These are phyloP conservation scores for Globisporangium echinulatum DNA, from an alignment of 352 stramenopile species.

Conservation along the genomic window DNA sequence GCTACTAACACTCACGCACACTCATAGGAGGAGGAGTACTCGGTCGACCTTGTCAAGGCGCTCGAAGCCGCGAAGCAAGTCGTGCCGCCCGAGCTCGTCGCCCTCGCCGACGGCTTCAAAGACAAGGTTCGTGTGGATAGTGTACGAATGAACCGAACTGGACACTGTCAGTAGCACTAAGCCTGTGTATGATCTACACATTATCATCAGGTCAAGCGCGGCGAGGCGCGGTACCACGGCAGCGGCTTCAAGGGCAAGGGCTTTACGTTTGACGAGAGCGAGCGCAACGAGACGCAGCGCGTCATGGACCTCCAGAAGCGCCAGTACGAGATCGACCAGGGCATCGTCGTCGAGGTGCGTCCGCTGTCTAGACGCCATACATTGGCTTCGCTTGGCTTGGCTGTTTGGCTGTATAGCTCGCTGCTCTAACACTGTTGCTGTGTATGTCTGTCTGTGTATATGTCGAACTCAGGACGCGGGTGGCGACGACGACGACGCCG, in stretches of 20 bases:
- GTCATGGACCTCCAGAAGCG: slow-evolving; percentile 88
- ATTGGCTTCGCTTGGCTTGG: neutral
- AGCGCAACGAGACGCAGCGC: slow-evolving; percentile 95
- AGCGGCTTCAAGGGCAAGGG: slow-evolving; percentile 98
- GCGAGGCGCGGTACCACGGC: slow-evolving; percentile 93
- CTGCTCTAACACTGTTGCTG: neutral
- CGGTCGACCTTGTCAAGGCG: slow-evolving; percentile 95
- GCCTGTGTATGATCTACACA: neutral
- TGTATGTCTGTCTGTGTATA: neutral
- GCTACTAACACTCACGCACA: neutral
- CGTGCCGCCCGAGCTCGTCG: slow-evolving; percentile 80
- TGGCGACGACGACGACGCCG: slow-evolving; percentile 46
- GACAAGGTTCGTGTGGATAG: slow-evolving; percentile 63
- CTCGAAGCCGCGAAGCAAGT: slow-evolving; percentile 85
- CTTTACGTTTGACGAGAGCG: slow-evolving; percentile 97
- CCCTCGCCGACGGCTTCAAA: slow-evolving; percentile 94
- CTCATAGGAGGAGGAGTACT: slow-evolving; percentile 94
- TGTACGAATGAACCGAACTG: too few species aligned
- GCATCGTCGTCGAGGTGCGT: slow-evolving; percentile 65
- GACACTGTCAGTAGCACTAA: too few species aligned
- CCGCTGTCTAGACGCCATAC: too few species aligned
- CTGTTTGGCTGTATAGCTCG: neutral
- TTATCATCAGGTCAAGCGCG: slow-evolving; percentile 75
- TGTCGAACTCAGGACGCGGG: slow-evolving; percentile 32
- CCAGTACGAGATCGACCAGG: slow-evolving; percentile 86